Conservation (phyloP, 1,284 basidiomycete species). For the Sparassis latifolia region DNA sequence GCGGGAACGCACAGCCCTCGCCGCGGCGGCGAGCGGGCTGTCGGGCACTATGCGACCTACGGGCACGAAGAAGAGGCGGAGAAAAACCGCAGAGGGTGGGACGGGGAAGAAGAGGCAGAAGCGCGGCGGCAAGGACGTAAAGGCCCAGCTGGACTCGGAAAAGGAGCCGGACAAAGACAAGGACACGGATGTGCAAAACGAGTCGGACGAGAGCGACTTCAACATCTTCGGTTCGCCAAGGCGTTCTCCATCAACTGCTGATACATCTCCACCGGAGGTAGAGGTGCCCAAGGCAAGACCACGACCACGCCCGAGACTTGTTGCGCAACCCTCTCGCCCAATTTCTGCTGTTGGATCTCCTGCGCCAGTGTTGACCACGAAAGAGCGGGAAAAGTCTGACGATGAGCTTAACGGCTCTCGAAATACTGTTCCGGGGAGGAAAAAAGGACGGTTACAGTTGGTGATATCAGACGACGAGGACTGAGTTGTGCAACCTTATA, state of each 20-base stretch:
- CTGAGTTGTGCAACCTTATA: background rate
- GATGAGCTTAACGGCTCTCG: background rate
- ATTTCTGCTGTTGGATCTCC: background rate
- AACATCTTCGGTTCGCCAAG: slow-evolving; percentile 20
- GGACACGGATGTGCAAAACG: slow-evolving; percentile 4
- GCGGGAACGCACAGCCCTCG: slow-evolving; percentile 40
- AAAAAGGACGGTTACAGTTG: background rate
- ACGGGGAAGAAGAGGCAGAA: slow-evolving; percentile 19
- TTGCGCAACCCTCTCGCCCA: background rate
- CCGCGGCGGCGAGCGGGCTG: slow-evolving; percentile 39
- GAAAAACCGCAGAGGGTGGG: slow-evolving; percentile 27
- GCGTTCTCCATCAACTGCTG: slow-evolving; percentile 15
- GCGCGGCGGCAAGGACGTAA: slow-evolving; percentile 7
- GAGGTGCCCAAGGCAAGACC: slow-evolving; percentile 14
- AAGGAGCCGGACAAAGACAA: slow-evolving; percentile 12
- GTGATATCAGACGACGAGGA: background rate
- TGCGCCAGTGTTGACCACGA: too few relatives aligned
- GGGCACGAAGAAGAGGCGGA: slow-evolving; percentile 66
- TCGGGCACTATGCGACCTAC: slow-evolving; percentile 52
- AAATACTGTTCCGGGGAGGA: background rate
- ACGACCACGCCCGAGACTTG: slow-evolving; percentile 20
- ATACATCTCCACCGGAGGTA: slow-evolving; percentile 13
- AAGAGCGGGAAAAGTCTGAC: too few relatives aligned
- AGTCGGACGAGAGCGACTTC: slow-evolving; percentile 17
- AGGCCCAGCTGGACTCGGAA: background rate